Evolutionary conservation across 2,329 filamentous ascomycete genomes (phyloP).

Genomic region (Trichoderma oligosporum): DNA sequence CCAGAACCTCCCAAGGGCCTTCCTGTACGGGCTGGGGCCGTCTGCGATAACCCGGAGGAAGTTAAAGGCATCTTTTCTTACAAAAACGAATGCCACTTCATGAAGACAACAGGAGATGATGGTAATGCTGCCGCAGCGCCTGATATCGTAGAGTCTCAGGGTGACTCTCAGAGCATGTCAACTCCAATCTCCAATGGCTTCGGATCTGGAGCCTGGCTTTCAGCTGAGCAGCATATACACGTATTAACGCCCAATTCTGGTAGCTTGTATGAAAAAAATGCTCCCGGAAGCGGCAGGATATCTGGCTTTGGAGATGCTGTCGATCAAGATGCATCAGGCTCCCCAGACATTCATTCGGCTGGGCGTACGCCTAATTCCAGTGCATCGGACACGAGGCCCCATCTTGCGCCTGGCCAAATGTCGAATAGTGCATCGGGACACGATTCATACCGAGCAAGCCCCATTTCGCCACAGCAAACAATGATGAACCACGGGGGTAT

Average conservation of each 20-base stretch:
- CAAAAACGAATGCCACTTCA: conserved; percentile 43
- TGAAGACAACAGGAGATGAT: conserved; percentile 40
- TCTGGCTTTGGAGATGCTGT: conserved; percentile 42
- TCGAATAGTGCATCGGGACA: conserved; percentile 35
- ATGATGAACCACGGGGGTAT: conserved; percentile 37
- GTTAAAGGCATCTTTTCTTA: conserved; percentile 44
- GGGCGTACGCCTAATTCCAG: conserved; percentile 60
- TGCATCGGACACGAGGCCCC: conserved; percentile 31
- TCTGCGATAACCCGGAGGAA: conserved; percentile 36
- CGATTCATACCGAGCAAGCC: conserved; percentile 51
- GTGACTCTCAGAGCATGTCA: conserved; percentile 24
- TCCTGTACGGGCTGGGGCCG: conserved; percentile 20
- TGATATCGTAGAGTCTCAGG: conserved; percentile 39
- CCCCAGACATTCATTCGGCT: conserved; percentile 50
- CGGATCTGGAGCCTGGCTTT: conserved; percentile 37
- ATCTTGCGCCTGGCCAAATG: conserved; percentile 31
- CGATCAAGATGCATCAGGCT: conserved; percentile 46
- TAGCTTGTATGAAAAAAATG: conserved; percentile 34
- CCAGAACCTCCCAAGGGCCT: conserved; percentile 21
- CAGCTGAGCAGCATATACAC: conserved; percentile 39
- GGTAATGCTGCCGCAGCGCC: conserved; percentile 39
- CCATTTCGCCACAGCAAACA: conserved; percentile 44
- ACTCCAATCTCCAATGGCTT: conserved; percentile 28
- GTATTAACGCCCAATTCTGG: conserved; percentile 35
- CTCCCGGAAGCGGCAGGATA: conserved; percentile 28